Conservation (phyloP, 441 rosid genomes). For the Hura crepitans region DNA sequence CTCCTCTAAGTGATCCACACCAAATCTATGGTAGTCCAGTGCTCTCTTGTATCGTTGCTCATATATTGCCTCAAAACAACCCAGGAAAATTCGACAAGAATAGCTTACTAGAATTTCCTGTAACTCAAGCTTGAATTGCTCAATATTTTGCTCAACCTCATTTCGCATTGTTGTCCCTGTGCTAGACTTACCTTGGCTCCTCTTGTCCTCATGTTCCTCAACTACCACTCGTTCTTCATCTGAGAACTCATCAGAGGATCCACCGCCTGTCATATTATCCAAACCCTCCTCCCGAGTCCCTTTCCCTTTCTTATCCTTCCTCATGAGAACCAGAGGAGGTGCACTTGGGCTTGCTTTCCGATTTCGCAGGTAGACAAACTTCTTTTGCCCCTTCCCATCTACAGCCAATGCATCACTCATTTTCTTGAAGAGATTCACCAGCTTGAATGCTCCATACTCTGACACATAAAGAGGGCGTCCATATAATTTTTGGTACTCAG, state of each 20-base stretch:
- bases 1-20: constrained; percentile 69
- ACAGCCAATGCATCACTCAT: constrained; percentile 63
- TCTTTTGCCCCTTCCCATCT: constrained; percentile 70
- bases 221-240: constrained; percentile 52
- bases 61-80: constrained; percentile 73
- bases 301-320: constrained; percentile 61
- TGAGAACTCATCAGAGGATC: constrained; percentile 69
- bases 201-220: constrained; percentile 44
- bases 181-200: constrained; percentile 28
- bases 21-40: constrained; percentile 48
- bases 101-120: constrained; percentile 90
- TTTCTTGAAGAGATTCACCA: constrained; percentile 80
- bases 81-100: constrained; percentile 60
- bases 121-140: constrained; percentile 73
- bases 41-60: constrained; percentile 73
- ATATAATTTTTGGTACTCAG: constrained; percentile 68
- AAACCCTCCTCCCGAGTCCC: constrained; percentile 34
- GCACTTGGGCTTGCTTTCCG: constrained; percentile 49
- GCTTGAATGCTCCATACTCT: constrained; percentile 71
- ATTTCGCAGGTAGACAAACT: constrained; percentile 63
- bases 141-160: constrained; percentile 33
- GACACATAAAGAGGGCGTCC: constrained; percentile 74
- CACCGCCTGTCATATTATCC: constrained; percentile 31
- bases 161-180: constrained; percentile 14
- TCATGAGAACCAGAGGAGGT: constrained; percentile 39